Conservation (phyloP, 139 green algal species). For the Volvox africanus region DNA sequence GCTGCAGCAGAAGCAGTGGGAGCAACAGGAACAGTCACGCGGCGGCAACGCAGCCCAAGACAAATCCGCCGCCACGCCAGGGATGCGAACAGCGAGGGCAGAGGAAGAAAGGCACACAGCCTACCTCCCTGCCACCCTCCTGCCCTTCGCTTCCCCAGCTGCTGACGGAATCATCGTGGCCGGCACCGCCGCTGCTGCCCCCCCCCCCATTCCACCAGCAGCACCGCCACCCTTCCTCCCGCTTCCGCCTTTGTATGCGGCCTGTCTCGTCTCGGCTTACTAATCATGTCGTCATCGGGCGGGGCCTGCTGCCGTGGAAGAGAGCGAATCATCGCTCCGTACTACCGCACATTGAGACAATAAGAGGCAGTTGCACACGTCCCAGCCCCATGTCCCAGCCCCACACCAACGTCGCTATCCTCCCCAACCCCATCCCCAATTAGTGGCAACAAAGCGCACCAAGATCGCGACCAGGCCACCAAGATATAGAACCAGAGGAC, state of each 20-base stretch:
- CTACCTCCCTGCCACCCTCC: background rate
- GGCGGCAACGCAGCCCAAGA: background rate
- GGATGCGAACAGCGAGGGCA: background rate
- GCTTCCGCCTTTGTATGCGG: background rate
- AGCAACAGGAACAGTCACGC: background rate
- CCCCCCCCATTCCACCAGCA: background rate
- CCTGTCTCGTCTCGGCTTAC: constrained; percentile 54
- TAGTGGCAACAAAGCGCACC: too few species aligned
- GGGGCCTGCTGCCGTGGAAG: background rate
- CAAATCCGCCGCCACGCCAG: constrained; percentile 5
- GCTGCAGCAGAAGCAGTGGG: background rate
- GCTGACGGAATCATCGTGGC: background rate
- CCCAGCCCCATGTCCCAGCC: too few species aligned
- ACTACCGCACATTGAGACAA: too few species aligned
- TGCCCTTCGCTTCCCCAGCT: background rate
- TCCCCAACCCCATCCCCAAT: too few species aligned
- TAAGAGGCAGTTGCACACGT: too few species aligned
- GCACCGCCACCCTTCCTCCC: background rate
- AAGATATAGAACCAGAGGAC: too few species aligned
- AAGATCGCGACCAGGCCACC: too few species aligned
- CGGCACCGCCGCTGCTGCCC: background rate
- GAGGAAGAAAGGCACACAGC: background rate
- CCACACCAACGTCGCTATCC: too few species aligned
- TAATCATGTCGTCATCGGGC: constrained; percentile 55
- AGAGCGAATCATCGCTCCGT: too few species aligned